Conservation (phyloP, 176 grass and related monocot genomes). For the Lolium perenne region DNA sequence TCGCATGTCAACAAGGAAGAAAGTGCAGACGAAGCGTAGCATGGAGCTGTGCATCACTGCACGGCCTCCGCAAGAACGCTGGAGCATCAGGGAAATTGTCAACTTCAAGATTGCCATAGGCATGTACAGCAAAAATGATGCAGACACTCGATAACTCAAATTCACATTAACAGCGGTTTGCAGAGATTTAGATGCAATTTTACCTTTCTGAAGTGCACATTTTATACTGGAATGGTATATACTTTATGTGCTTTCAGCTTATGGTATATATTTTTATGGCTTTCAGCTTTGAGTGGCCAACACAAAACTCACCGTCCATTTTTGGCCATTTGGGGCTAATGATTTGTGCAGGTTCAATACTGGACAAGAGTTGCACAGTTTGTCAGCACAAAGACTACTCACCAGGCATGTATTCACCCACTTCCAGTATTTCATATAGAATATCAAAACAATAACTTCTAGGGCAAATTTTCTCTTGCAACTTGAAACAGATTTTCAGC, state of each 20-base stretch:
- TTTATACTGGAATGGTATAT: not conserved
- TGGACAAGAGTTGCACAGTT: conserved; percentile 42
- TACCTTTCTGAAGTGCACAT: not conserved
- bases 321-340: not conserved
- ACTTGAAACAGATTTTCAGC: not conserved
- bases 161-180: not conserved
- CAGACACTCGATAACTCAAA: not conserved
- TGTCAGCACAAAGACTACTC: conserved; percentile 32
- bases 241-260: no score
- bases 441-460: not conserved
- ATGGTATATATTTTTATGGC: not conserved
- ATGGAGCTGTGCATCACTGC: conserved; percentile 24
- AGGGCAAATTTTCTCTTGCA: not conserved
- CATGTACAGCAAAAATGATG: conserved; percentile 19
- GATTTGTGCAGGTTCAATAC: conserved; percentile 41
- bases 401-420: conserved; percentile 1
- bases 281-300: not conserved
- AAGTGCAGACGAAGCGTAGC: not conserved
- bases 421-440: not conserved
- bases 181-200: not conserved
- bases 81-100: conserved; percentile 40
- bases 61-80: conserved; percentile 28
- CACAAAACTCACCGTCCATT: not conserved
- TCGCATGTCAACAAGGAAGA: not conserved
- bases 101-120: conserved; percentile 42